Base-by-base conservation (phyloP, 768 basidiomycete genomes). In the Albatrellus ellisii region DNA sequence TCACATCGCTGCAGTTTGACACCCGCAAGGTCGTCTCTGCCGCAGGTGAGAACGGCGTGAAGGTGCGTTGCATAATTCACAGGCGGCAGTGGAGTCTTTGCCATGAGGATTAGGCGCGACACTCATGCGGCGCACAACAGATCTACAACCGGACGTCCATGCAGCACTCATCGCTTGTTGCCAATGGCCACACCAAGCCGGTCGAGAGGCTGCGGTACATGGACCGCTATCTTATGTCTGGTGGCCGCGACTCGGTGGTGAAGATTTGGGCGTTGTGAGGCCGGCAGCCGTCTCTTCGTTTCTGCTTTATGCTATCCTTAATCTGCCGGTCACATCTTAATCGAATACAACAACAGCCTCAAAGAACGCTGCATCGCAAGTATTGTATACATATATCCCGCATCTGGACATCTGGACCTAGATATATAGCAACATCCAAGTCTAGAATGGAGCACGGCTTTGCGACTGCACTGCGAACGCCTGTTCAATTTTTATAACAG, bases 61-160 rank as follows among this genome's bases (percentile, higher is more conserved):
- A 92, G 72, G 90, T 90, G 49, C 44, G 61, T 46, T 38, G 36
- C 35, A 28, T 21, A 27, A 10, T n/a, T n/a, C n/a, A n/a, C n/a
- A n/a, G n/a, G n/a, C n/a, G n/a, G n/a, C n/a, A n/a, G n/a, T n/a
- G n/a, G n/a, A n/a, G n/a, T n/a, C n/a, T n/a, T n/a, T n/a, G n/a
- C n/a, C n/a, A n/a, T n/a, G n/a, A n/a, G n/a, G n/a, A n/a, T n/a
- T n/a, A n/a, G n/a, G 20, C 22, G 14, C 37, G 29, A 45, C 26
- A 32, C 26, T 36, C 18, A 42, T 20, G 22, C 35, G 25, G 32
- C 26, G n/a, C 28, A 14, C 37, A 27, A 6, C 54, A 92, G 89
- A 73, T 92, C 26, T 98, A 91, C 63, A 99, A 98, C 59, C 82
- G 95, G 22, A 97, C 90, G 6, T 88, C 79, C 47, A 78, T 82